Percentiles rank a stretch among this genome's conserved stretches.
phyloP scores from a whole-genome alignment of 805 yeast species.

The Sugiyamaella chiloensis region DNA sequence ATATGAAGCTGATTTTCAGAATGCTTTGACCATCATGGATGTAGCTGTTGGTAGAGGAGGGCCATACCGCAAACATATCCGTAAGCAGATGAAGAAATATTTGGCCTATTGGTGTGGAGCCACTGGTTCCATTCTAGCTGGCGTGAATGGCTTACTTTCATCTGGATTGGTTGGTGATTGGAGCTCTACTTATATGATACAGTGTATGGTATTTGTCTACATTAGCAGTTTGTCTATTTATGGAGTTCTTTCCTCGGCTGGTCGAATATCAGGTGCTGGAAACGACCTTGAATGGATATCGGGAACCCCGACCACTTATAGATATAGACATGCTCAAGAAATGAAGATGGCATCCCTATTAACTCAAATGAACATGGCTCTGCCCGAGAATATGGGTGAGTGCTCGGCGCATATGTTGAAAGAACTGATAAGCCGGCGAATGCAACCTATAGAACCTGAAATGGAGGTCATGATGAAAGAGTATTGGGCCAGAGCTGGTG shows the following conservation, averaged over 20 bases:
- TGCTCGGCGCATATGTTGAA: slow-evolving; percentile 31
- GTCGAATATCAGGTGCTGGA: slow-evolving; percentile 51
- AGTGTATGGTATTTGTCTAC: slow-evolving; percentile 49
- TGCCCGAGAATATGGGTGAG: slow-evolving; percentile 42
- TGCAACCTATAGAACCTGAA: slow-evolving; percentile 48
- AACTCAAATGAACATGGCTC: slow-evolving; percentile 58
- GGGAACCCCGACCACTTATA: slow-evolving; percentile 60
- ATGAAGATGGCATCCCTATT: slow-evolving; percentile 62
- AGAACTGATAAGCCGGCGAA: slow-evolving; percentile 33
- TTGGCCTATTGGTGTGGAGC: slow-evolving; percentile 36
- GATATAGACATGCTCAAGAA: slow-evolving; percentile 66
- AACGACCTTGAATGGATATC: slow-evolving; percentile 57
- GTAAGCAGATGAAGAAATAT: slow-evolving; percentile 33
- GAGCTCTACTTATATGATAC: slow-evolving; percentile 34
- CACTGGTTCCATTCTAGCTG: slow-evolving; percentile 38
- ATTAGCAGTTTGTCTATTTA: slow-evolving; percentile 47
- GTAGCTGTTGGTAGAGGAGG: slow-evolving; percentile 56
- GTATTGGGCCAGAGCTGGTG: slow-evolving; percentile 85
- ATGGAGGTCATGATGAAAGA: slow-evolving; percentile 71
- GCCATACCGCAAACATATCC: slow-evolving; percentile 40
- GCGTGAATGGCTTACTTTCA: slow-evolving; percentile 47
- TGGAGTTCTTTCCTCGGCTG: slow-evolving; percentile 47
- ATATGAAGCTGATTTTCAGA: slow-evolving; percentile 53
- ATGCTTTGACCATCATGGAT: slow-evolving; percentile 58
- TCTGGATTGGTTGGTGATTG: slow-evolving; percentile 41